Base-by-base conservation (phyloP, 768 basidiomycete species). In the Suillus brevipes region DNA sequence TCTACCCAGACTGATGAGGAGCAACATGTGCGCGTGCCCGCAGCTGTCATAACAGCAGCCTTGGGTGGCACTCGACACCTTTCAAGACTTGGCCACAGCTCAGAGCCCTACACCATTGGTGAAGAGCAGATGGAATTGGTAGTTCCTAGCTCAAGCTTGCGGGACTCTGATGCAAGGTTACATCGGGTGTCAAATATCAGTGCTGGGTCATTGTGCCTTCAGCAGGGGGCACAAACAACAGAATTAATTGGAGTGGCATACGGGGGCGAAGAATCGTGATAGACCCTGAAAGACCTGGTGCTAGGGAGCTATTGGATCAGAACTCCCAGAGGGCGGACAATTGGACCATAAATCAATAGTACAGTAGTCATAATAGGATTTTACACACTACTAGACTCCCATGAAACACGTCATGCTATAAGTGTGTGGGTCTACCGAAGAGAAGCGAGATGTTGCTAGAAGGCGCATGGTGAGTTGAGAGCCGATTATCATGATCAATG, bases 381-480 rank as follows among this genome's bases (percentile, higher is more conserved):
- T 18, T 40, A 59, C 31, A 55, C 12, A 20, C 53, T 28, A 28
- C 38, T 40, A 20, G 18, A 28, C 57, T 25, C 16, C 16, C 10
- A 59, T 28, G 38, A 58, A 58, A 38, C 25, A 40, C 12, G 6
- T 20, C 57, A 28, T 25, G 38, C 16, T 25, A 40, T 9, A 16
- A 25, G 57, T 25, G 23, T 58, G 7, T 18, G 57, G 23, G 2
- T 25, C 23, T 79, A 84, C 72, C 81, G 81, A 70, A 87, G 72
- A 65, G 88, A 85, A 69, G 85, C 82, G 68, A 91, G 82, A 70
- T 90, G 87, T 78, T 84, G 79, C 90, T 92, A 73, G 37, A 8
- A 59, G 57, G 37, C 28, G 1, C 8, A 52, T 28, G 20, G 25
- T 59, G 18, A 59, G 57, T 42, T 28, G 25, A 47, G 36, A 61